Evolutionary conservation across 2,329 filamentous ascomycete genomes (phyloP).

Genomic region (Arthrobotrys pseudoclavata): DNA sequence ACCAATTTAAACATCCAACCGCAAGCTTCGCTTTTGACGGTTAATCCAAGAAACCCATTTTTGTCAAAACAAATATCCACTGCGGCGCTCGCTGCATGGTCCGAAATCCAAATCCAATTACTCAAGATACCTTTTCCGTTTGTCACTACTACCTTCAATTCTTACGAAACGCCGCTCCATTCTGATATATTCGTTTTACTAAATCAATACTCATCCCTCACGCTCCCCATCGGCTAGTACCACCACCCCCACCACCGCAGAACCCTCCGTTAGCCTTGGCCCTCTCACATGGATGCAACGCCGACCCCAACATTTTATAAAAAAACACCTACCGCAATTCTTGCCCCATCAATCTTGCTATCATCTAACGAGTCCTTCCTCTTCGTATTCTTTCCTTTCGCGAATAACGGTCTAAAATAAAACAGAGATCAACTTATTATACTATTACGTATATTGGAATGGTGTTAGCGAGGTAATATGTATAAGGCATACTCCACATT

Average conservation of each 20-base stretch:
- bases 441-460: neutral
- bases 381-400: slow-evolving; percentile 42
- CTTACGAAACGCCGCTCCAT: neutral
- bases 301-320: neutral
- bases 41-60: neutral
- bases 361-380: slow-evolving; percentile 50
- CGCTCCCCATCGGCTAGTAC: slow-evolving; percentile 45
- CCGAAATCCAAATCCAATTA: neutral
- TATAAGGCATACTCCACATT: slow-evolving; percentile 46
- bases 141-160: neutral
- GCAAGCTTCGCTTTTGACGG: slow-evolving; percentile 45
- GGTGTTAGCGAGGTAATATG: neutral
- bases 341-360: slow-evolving; percentile 45
- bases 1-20: slow-evolving; percentile 6
- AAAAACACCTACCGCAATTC: slow-evolving; percentile 41
- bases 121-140: neutral
- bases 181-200: neutral
- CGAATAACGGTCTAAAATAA: slow-evolving; percentile 33
- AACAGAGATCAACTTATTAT: no score
- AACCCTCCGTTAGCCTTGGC: slow-evolving; percentile 4
- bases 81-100: no score
- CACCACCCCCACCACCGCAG: slow-evolving; percentile 24
- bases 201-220: slow-evolving; percentile 42
- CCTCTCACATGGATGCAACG: neutral
- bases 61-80: neutral